A percentile compares a stretch with the other conserved stretches of the same genome.
phyloP scores from a whole-genome alignment of 1,284 basidiomycete species.

The Trichosporon coremiiforme region DNA sequence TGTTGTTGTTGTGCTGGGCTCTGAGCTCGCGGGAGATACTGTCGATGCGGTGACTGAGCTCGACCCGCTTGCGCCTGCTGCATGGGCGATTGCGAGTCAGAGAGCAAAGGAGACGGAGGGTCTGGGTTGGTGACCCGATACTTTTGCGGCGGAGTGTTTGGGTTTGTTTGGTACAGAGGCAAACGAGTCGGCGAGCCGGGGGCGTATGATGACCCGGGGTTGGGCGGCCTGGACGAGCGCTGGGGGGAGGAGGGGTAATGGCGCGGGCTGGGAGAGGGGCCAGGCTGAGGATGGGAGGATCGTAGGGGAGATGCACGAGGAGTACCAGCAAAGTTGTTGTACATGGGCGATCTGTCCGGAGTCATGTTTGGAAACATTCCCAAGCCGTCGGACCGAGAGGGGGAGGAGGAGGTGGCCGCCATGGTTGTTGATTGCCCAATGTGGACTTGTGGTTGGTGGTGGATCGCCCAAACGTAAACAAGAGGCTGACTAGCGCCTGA shows the following conservation, averaged over 20 bases:
- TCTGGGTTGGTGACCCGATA: conserved; percentile 15
- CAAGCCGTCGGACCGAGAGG: conserved; percentile 16
- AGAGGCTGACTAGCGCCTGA: conserved; percentile 10
- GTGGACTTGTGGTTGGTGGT: background rate
- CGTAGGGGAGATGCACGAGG: background rate
- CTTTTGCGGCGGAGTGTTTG: conserved; percentile 6
- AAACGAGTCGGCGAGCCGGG: conserved; percentile 9
- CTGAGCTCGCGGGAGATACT: background rate
- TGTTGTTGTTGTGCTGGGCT: conserved; percentile 4
- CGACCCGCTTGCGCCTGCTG: conserved; percentile 2
- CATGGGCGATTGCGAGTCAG: conserved; percentile 11
- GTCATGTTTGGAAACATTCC: conserved; percentile 9
- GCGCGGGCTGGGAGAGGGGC: conserved; percentile 4
- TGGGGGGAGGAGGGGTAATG: background rate
- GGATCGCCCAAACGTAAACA: background rate
- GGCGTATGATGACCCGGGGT: background rate
- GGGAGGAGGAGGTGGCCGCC: conserved; percentile 1
- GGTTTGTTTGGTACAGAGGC: conserved; percentile 13
- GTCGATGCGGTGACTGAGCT: background rate
- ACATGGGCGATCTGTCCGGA: background rate
- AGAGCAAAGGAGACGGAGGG: background rate
- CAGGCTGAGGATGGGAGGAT: background rate
- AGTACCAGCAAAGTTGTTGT: conserved; percentile 1
- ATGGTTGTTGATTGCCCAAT: background rate
- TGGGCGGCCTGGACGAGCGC: background rate